phyloP scores from a whole-genome alignment of 192 early-diverging fungal genomes.

The Umbelopsis isabellina region DNA sequence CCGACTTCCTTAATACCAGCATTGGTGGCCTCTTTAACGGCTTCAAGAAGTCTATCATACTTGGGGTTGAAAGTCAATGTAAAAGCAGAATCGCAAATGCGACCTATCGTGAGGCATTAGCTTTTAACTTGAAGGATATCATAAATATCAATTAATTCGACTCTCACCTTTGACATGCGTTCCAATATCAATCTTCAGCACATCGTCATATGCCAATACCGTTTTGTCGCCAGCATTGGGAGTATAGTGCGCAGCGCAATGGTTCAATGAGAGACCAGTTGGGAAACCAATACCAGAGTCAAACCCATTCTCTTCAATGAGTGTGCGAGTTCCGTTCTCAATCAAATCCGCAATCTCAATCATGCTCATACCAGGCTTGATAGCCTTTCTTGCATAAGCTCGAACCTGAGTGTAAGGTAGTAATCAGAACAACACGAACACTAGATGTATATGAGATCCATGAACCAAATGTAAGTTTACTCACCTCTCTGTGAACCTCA shows the following conservation, averaged over 20 bases:
- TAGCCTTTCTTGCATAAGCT: conserved; percentile 71
- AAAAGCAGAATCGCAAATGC: conserved; percentile 95
- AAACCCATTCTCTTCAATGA: conserved; percentile 86
- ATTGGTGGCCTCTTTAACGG: conserved; percentile 95
- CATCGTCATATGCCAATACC: conserved; percentile 85
- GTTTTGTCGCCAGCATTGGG: conserved; percentile 97
- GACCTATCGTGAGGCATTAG: conserved; percentile 46
- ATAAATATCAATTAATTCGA: background rate
- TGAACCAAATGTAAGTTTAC: background rate
- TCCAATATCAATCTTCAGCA: conserved; percentile 98
- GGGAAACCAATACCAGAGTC: conserved; percentile 94
- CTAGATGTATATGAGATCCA: background rate
- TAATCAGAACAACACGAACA: background rate
- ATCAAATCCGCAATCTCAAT: conserved; percentile 91
- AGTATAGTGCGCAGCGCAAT: conserved; percentile 97
- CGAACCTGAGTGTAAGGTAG: conserved; percentile 60
- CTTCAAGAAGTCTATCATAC: conserved; percentile 83
- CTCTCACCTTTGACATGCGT: conserved; percentile 81
- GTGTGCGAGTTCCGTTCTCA: conserved; percentile 90
- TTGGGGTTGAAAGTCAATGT: conserved; percentile 91
- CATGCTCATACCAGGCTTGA: conserved; percentile 96
- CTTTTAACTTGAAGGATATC: background rate
- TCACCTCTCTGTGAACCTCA: conserved; percentile 87
- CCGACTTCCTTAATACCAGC: conserved; percentile 94
- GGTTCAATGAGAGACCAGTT: conserved; percentile 91